Conservation (phyloP, 352 stramenopile species). For the Phytophthora pini region DNA sequence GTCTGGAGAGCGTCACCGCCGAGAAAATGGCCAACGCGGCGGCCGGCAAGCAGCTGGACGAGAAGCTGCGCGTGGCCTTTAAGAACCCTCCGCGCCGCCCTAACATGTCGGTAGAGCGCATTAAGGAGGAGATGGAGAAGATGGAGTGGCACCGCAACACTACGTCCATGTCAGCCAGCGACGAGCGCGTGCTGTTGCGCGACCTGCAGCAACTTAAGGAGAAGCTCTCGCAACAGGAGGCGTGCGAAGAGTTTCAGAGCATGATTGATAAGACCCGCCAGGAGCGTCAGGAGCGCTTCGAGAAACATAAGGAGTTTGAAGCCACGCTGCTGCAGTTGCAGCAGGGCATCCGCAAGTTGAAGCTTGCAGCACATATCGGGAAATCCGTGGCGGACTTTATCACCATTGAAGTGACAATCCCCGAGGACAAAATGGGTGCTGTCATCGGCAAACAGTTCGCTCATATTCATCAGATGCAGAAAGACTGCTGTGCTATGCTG, state of each 20-base stretch:
- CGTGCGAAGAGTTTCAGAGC: slow-evolving; percentile 63
- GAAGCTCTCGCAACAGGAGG: slow-evolving; percentile 55
- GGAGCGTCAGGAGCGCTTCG: slow-evolving; percentile 68
- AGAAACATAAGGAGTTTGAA: slow-evolving; percentile 59
- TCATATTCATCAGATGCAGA: slow-evolving; percentile 66
- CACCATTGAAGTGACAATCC: slow-evolving; percentile 63
- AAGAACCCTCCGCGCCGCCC: slow-evolving; percentile 73
- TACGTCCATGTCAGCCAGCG: slow-evolving; percentile 73
- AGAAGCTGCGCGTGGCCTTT: slow-evolving; percentile 72
- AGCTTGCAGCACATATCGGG: slow-evolving; percentile 52
- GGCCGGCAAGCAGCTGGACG: slow-evolving; percentile 70
- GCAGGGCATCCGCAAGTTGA: slow-evolving; percentile 52
- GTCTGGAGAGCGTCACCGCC: slow-evolving; percentile 41
- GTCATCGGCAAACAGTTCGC: slow-evolving; percentile 75
- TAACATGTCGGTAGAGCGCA: slow-evolving; percentile 54
- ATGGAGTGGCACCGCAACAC: slow-evolving; percentile 73
- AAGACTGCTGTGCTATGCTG: slow-evolving; percentile 61
- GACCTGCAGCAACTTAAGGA: slow-evolving; percentile 73
- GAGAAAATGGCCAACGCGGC: slow-evolving; percentile 61
- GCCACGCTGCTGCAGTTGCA: slow-evolving; percentile 62
- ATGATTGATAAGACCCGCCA: slow-evolving; percentile 59
- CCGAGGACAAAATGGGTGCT: slow-evolving; percentile 65
- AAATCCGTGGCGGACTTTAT: slow-evolving; percentile 46
- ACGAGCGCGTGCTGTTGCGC: slow-evolving; percentile 76
- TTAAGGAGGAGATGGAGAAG: slow-evolving; percentile 62